Evolutionary conservation across 2,329 filamentous ascomycete species (phyloP).

Genomic region (Coniochaeta sp.): DNA sequence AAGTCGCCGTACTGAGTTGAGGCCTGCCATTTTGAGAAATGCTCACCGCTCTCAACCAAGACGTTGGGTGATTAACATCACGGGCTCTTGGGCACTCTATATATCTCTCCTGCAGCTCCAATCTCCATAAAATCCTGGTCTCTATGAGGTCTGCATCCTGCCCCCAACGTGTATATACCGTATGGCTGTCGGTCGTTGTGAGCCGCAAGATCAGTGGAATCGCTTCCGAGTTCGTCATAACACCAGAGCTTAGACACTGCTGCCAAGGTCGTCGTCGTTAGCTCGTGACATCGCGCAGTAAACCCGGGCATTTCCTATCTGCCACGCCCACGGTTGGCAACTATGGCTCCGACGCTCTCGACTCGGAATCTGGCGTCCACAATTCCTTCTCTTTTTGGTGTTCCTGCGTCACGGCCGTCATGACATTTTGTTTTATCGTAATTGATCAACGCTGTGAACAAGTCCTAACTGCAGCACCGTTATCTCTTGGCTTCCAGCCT

Average conservation of each 20-base stretch:
- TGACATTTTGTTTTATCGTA: background rate
- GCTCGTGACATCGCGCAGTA: background rate
- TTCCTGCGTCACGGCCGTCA: background rate
- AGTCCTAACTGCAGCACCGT: background rate
- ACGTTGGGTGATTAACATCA: background rate
- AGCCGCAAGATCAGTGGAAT: background rate
- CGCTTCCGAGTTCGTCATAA: background rate
- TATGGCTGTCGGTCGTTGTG: background rate
- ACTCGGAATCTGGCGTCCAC: no score
- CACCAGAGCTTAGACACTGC: background rate
- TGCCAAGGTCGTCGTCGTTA: background rate
- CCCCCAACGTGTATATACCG: background rate
- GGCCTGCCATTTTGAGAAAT: background rate
- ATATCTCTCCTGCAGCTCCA: background rate
- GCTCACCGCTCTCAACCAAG: background rate
- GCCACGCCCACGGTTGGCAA: background rate
- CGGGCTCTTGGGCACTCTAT: background rate
- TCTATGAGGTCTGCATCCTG: background rate
- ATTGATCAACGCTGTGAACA: no score
- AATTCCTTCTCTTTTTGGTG: background rate
- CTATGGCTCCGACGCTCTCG: background rate
- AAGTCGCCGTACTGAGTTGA: background rate
- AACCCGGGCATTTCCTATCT: background rate
- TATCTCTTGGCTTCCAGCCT: background rate
- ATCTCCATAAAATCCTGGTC: background rate